Evolutionary conservation across 176 grass and related monocot genomes (phyloP).

Genomic region (Aegilops bicornis): DNA sequence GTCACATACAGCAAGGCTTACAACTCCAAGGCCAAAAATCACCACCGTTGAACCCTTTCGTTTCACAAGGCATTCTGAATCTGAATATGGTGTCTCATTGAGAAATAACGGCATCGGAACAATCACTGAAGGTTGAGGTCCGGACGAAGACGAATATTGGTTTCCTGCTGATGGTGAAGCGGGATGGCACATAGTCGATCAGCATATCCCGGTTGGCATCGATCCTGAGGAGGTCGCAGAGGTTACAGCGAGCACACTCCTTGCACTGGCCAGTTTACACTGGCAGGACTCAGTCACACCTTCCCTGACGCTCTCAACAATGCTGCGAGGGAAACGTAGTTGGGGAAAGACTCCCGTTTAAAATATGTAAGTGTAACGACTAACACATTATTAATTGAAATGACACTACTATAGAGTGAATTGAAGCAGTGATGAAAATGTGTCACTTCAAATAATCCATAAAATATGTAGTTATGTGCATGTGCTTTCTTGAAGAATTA

Average conservation of each 20-base stretch:
- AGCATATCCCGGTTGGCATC: conserved; percentile 68
- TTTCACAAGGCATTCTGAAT: conserved; percentile 30
- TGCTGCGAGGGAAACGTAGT: too few relatives aligned
- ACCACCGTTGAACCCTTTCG: conserved; percentile 77
- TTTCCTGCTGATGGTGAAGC: conserved; percentile 67
- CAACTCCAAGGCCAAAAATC: conserved; percentile 77
- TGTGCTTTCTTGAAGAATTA: background rate
- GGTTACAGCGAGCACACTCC: conserved; percentile 71
- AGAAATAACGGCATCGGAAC: background rate
- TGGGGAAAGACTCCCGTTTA: too few relatives aligned
- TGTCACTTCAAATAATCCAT: background rate
- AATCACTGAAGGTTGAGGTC: conserved; percentile 69
- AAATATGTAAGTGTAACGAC: too few relatives aligned
- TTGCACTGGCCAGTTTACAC: conserved; percentile 88
- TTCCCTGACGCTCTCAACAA: too few relatives aligned
- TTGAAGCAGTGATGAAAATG: background rate
- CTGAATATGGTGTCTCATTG: background rate
- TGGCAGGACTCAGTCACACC: conserved; percentile 70
- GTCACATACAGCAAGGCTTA: conserved; percentile 56
- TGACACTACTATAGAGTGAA: too few relatives aligned
- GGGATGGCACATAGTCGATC: conserved; percentile 50
- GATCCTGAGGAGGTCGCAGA: conserved; percentile 78
- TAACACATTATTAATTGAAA: too few relatives aligned
- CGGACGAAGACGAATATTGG: conserved; percentile 70
- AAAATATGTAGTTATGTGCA: background rate